phyloP scores from a whole-genome alignment of 192 early-diverging fungal genomes.

The Backusella macrospora region DNA sequence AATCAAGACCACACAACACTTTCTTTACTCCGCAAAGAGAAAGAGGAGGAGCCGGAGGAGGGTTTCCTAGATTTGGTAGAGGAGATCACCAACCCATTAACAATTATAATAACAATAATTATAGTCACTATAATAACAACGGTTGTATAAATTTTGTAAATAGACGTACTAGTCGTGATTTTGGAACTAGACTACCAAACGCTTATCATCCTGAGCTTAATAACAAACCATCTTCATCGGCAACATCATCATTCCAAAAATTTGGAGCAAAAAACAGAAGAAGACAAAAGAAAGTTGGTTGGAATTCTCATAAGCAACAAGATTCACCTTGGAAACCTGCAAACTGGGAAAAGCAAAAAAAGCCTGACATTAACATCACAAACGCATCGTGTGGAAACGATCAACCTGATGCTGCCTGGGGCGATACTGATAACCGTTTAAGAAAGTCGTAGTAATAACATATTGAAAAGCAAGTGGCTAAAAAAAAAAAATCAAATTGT shows the following conservation, averaged over 20 bases:
- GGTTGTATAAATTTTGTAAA: too few relatives aligned
- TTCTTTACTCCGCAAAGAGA: not conserved
- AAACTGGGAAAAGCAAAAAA: conserved; percentile 24
- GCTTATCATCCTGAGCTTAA: not conserved
- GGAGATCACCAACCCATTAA: not conserved
- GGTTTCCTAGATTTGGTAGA: not conserved
- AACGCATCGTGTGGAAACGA: conserved; percentile 1
- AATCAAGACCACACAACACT: not conserved
- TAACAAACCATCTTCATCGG: not conserved
- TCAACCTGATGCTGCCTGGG: not conserved
- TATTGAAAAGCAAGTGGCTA: not conserved
- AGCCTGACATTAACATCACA: not conserved
- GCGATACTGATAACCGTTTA: not conserved
- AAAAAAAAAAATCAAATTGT: too few relatives aligned
- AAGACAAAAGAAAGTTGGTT: conserved; percentile 27
- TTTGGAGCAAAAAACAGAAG: conserved; percentile 17
- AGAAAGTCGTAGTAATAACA: not conserved
- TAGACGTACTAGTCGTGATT: not conserved
- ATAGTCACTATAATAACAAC: not conserved
- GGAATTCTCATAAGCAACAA: conserved; percentile 34
- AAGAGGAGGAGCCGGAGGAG: not conserved
- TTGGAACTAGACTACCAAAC: not conserved
- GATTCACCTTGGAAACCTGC: conserved; percentile 29
- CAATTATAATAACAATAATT: not conserved
- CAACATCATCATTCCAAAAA: not conserved